Conservation (phyloP, 1,284 basidiomycete genomes). For the Sporisorium iseilematis-ciliati region DNA sequence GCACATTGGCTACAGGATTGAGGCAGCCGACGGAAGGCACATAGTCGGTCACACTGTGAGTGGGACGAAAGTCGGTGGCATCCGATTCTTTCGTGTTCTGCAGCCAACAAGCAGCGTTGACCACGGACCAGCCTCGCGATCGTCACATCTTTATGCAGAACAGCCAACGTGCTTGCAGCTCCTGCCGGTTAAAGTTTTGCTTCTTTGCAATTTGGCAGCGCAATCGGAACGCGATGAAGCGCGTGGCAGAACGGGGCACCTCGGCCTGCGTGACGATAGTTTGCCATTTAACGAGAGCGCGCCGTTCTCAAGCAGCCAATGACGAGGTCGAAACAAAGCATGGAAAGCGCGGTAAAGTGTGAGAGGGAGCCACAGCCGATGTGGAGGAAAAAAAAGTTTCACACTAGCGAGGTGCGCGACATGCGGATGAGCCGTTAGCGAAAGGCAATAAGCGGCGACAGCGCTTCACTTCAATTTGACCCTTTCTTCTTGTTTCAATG, state of each 20-base stretch:
- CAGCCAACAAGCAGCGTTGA: too few species aligned
- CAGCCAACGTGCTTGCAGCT: too few species aligned
- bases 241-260: too few species aligned
- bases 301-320: not conserved
- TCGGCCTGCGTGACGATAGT: not conserved
- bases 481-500: not conserved
- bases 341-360: not conserved
- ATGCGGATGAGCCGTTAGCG: not conserved
- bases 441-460: not conserved
- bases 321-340: not conserved
- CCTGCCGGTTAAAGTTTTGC: too few species aligned
- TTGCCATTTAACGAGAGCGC: not conserved
- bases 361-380: not conserved
- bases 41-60: too few species aligned
- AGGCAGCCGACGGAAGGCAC: too few species aligned
- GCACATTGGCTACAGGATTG: too few species aligned
- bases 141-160: too few species aligned
- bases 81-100: too few species aligned
- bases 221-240: not conserved
- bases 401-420: not conserved
- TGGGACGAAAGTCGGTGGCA: too few species aligned
- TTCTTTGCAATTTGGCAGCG: too few species aligned
- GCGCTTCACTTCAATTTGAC: not conserved
- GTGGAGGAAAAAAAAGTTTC: slow-evolving; percentile 1
- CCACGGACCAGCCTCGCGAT: too few species aligned